Conservation (phyloP, 1,284 basidiomycete genomes). For the Austroboletus rostrupii region DNA sequence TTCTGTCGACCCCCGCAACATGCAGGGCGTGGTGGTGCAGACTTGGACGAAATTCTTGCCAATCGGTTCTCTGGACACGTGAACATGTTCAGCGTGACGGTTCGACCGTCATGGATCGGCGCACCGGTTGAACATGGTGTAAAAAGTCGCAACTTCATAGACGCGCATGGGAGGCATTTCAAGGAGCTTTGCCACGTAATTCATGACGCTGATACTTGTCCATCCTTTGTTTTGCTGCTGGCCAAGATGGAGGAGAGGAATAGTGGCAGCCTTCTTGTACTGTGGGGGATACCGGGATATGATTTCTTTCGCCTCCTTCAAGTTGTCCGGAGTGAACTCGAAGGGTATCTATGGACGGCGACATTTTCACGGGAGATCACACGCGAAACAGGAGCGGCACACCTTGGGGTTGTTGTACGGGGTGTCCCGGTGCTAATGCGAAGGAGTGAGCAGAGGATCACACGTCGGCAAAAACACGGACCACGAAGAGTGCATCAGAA, state of each 20-base stretch:
- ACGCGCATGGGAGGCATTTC: conserved; percentile 98
- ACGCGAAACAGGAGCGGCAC: conserved; percentile 6
- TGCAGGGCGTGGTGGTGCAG: conserved; percentile 98
- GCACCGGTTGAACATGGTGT: conserved; percentile 98
- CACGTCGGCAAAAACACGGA: conserved; percentile 29
- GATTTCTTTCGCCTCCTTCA: conserved; percentile 84
- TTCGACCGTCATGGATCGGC: conserved; percentile 14
- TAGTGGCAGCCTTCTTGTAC: conserved; percentile 97
- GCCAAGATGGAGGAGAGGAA: conserved; percentile 93
- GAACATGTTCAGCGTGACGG: neutral
- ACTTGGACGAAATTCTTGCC: conserved; percentile 95
- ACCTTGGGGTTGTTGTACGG: conserved; percentile 89
- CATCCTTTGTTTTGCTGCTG: conserved; percentile 98
- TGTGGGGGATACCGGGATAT: conserved; percentile 92
- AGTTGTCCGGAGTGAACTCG: conserved; percentile 78
- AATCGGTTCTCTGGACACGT: conserved; percentile 76
- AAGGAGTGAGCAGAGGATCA: conserved; percentile 9
- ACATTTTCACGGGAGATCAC: neutral
- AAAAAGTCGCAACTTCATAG: conserved; percentile 99
- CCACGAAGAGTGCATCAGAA: conserved; percentile 55
- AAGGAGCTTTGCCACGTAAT: conserved; percentile 89
- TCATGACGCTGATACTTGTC: conserved; percentile 99
- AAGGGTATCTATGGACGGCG: conserved; percentile 77
- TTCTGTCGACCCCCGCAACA: conserved; percentile 89
- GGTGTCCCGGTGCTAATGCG: conserved; percentile 84